Base-by-base conservation (phyloP, 2,329 filamentous ascomycete species). In the Aspergillus sp. region DNA sequence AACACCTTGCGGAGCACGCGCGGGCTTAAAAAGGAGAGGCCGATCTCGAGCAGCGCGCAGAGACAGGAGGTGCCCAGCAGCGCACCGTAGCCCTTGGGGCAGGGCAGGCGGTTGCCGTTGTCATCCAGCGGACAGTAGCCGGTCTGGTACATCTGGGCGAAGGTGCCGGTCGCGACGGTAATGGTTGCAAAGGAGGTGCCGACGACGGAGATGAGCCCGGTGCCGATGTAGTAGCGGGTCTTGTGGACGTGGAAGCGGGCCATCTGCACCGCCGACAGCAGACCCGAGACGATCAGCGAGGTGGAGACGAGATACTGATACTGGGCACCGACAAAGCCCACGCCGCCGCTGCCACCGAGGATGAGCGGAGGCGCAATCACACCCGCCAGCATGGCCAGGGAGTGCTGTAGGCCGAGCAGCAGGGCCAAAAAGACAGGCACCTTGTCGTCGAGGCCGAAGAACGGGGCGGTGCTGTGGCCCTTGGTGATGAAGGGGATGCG, bases 401-500 rank as follows among this genome's bases (percentile, higher is more conserved):
- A 83, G 75, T 90, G 88, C 68, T 90, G 88, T 41, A 90, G 82
- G 3, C 88, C 88, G 19, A 90, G 79, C 21, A 90, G 77, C 6
- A 90, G 70, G 8, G 85, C 87, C 19, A 90, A 77, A 1, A 90
- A 68, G 2, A 90, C 79, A 0, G 88, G 87, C 73, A 90, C 86
- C n/a, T 79, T 77, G 65, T 89, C 86, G 61, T 90, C 78, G 4
- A 90, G 81, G 5, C 86, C 87, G 66, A 90, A 90, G 73, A 90
- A 90, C 0, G 88, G 88, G 2, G 85, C 82, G 12, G 81, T 78
- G 56, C 79, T 76, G 11, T 77, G 78, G 9, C 77, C 68, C 71
- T 83, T 85, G 69, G 84, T 86, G 81, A 95, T 86, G 74, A 96
- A 96, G 0, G 93, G 93, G 24, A 96, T 64, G 90, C 92, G 1